Percentiles rank a stretch among this genome's conserved stretches.
Conservation (phyloP, 2,329 filamentous ascomycete species). For the Thermomyces lanuginosus region DNA sequence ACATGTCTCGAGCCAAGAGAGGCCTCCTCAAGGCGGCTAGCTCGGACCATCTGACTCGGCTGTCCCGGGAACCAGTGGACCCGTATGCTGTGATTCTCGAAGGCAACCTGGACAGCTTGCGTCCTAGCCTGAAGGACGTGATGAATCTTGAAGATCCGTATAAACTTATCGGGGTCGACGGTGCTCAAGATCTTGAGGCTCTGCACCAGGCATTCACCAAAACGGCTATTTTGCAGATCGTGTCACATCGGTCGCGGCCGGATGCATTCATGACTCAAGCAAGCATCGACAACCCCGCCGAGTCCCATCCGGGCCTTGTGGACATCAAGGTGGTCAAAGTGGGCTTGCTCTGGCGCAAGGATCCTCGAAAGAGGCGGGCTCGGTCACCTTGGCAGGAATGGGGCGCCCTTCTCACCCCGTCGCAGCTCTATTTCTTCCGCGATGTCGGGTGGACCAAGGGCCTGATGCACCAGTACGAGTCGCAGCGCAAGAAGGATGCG, state of each 20-base stretch:
- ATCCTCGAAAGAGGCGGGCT: constrained; percentile 81
- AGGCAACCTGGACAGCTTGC: constrained; percentile 62
- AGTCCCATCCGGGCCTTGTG: constrained; percentile 80
- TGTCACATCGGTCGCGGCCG: constrained; percentile 80
- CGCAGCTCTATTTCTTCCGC: constrained; percentile 90
- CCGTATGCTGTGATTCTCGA: constrained; percentile 92
- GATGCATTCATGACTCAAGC: constrained; percentile 89
- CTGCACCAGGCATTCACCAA: constrained; percentile 80
- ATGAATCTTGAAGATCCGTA: constrained; percentile 88
- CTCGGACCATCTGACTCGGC: constrained; percentile 47
- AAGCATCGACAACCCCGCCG: constrained; percentile 66
- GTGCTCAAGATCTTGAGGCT: constrained; percentile 60
- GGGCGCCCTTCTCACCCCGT: constrained; percentile 92
- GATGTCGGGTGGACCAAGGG: constrained; percentile 87
- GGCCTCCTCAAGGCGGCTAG: constrained; percentile 50
- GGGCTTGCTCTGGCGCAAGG: constrained; percentile 85
- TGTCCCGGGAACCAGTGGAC: constrained; percentile 71
- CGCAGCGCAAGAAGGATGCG: constrained; percentile 61
- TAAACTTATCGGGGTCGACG: constrained; percentile 62
- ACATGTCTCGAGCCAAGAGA: constrained; percentile 56
- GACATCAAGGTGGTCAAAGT: constrained; percentile 98
- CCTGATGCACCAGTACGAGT: constrained; percentile 74
- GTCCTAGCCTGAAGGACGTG: constrained; percentile 78
- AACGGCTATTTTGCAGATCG: constrained; percentile 83
- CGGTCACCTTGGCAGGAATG: constrained; percentile 97